These are phyloP conservation scores for Populus hybrid DNA, from an alignment of 441 rosid genomes.

Conservation along the genomic window DNA sequence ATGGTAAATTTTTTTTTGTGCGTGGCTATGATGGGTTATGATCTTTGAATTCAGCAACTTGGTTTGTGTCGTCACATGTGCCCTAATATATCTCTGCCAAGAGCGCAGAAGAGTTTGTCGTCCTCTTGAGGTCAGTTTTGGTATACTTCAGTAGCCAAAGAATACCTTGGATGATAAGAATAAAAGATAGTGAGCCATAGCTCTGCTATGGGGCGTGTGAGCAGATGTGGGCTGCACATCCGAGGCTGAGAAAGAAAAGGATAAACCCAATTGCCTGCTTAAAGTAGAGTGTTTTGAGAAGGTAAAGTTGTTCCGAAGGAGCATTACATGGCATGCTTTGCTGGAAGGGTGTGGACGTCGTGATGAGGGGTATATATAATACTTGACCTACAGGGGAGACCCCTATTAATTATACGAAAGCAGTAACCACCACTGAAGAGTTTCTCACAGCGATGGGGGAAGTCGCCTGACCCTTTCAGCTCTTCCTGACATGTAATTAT, in stretches of 20 bases:
- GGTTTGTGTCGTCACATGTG: conserved; percentile 78
- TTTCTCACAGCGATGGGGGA: conserved; percentile 41
- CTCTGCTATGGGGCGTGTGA: conserved; percentile 20
- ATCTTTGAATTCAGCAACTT: conserved; percentile 73
- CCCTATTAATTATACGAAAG: conserved; percentile 16
- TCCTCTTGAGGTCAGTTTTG: conserved; percentile 38
- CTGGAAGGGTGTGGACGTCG: conserved; percentile 36
- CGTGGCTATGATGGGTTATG: conserved; percentile 59
- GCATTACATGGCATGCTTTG: conserved; percentile 53
- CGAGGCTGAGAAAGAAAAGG: conserved; percentile 52
- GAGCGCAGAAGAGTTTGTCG: conserved; percentile 36
- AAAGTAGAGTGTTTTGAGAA: conserved; percentile 29
- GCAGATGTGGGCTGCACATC: conserved; percentile 41
- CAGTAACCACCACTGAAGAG: conserved; percentile 9
- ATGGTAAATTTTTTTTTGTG: conserved; percentile 13
- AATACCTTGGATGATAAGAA: conserved; percentile 30
- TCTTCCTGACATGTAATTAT: conserved; percentile 50
- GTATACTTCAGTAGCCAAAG: conserved; percentile 24
- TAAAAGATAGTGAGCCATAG: conserved; percentile 21
- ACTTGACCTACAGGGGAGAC: conserved; percentile 13
- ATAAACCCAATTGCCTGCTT: conserved; percentile 50
- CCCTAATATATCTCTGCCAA: conserved; percentile 34
- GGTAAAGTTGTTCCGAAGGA: conserved; percentile 26
- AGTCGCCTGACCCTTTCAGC: conserved; percentile 42
- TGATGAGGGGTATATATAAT: conserved; percentile 11